Percentiles rank a stretch among this genome's conserved stretches.
Evolutionary conservation across 2,329 filamentous ascomycete species (phyloP).

Genomic region (Bipolaris sorokiniana): DNA sequence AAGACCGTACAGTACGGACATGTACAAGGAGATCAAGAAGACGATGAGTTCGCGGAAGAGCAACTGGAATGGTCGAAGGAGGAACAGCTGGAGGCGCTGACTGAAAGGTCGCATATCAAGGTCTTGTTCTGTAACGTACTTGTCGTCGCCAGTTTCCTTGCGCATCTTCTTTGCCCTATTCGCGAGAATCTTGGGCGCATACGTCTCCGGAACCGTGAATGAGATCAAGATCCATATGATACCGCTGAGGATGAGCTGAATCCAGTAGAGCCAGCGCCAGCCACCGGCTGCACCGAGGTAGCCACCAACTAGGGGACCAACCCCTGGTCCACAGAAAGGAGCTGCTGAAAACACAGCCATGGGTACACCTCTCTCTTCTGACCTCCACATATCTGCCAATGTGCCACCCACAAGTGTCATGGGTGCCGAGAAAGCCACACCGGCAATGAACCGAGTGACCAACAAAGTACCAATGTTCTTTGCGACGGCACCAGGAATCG

Average conservation of each 20-base stretch:
- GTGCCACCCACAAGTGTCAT: constrained; percentile 88
- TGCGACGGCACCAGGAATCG: constrained; percentile 79
- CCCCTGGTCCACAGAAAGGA: constrained; percentile 81
- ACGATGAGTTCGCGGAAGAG: constrained; percentile 86
- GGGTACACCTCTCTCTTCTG: constrained; percentile 81
- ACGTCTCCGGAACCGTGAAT: constrained; percentile 91
- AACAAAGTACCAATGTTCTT: constrained; percentile 78
- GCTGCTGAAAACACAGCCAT: constrained; percentile 87
- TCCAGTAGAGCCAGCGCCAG: constrained; percentile 88
- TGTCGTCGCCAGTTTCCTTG: constrained; percentile 68
- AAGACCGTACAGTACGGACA: constrained; percentile 78
- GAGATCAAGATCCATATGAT: constrained; percentile 76
- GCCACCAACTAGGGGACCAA: constrained; percentile 68
- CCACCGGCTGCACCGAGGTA: constrained; percentile 72
- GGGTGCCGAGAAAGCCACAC: constrained; percentile 82
- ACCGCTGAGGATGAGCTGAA: constrained; percentile 77
- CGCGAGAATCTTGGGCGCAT: constrained; percentile 78
- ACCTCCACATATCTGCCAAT: constrained; percentile 81
- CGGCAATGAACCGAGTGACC: constrained; percentile 77
- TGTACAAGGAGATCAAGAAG: constrained; percentile 82
- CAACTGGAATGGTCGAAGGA: constrained; percentile 83
- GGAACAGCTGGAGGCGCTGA: constrained; percentile 74
- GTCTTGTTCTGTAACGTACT: constrained; percentile 80
- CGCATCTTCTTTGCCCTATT: constrained; percentile 74
- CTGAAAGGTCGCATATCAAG: constrained; percentile 72